Evolutionary conservation across 129 eudicot genomes (phyloP).

Genomic region (Pseudognaphalium luteoalbum): DNA sequence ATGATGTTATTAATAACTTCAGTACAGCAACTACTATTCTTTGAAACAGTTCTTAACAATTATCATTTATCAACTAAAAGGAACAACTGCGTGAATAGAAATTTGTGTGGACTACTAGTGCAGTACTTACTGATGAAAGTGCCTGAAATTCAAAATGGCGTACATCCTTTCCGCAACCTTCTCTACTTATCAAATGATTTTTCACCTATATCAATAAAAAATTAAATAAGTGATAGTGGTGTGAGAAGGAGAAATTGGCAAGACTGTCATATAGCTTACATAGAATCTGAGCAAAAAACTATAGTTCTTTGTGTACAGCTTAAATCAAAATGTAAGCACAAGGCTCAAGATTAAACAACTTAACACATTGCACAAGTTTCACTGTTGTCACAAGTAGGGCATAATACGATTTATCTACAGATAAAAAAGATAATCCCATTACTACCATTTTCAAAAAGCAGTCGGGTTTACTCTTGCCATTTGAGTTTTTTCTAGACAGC

Average conservation of each 20-base stretch:
- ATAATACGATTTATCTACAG: too few relatives aligned
- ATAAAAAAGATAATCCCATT: background rate
- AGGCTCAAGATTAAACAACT: background rate
- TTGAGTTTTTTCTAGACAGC: slow-evolving; percentile 56
- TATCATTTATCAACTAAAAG: background rate
- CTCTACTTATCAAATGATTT: slow-evolving; percentile 50
- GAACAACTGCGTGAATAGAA: background rate
- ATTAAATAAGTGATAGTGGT: background rate
- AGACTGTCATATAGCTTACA: background rate
- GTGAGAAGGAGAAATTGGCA: background rate
- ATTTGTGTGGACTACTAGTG: background rate
- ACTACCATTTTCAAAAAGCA: slow-evolving; percentile 79
- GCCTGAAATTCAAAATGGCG: slow-evolving; percentile 87
- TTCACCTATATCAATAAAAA: slow-evolving; percentile 43
- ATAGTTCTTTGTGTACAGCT: too few relatives aligned
- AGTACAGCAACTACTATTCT: background rate
- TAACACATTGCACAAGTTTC: background rate
- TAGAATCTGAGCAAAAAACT: too few relatives aligned
- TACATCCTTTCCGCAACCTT: slow-evolving; percentile 71
- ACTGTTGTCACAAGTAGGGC: background rate
- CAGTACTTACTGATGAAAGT: slow-evolving; percentile 70
- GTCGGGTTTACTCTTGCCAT: slow-evolving; percentile 63
- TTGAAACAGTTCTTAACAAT: background rate
- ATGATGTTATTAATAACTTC: slow-evolving; percentile 14
- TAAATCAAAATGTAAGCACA: background rate